Evolutionary conservation across 2,329 filamentous ascomycete genomes (phyloP), one percentile per base, ranked within the genome.

Genomic region (Anisogramma anomala): DNA sequence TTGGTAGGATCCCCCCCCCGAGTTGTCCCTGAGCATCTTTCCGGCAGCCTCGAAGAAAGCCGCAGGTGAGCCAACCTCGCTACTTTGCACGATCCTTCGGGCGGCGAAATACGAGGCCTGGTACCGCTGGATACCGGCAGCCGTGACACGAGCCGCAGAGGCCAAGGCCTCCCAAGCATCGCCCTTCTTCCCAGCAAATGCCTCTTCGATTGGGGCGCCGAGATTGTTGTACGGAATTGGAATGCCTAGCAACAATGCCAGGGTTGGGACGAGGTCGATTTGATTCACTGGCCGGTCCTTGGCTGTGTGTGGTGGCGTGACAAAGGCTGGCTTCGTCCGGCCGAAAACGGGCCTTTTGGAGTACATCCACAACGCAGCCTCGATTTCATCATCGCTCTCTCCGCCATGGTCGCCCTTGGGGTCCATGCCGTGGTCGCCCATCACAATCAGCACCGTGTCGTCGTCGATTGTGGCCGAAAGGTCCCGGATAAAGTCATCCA

Each of bases 381-480:
- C 79, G 6, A 98, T 77, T 59, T 98, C 91, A 49, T 96, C 87
- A 51, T 95, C 85, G 23, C 89, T 95, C 65, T 98, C 91, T 41
- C 91, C 91, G n/a, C 91, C 91, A 56, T 98, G 91, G 51, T 98
- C 91, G 14, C 91, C 91, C 64, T 98, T 96, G 46, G 75, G 69
- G 59, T 98, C 91, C 91, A 98, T 98, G 9, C 91, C 91, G 56
- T 98, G 91, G 58, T 98, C 91, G n/a, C 91, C 91, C 86, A 98
- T 94, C 11, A 98, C 84, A 15, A 98, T 78, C 26, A 98, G 67
- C 17, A 98, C 67, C 0, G 91, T 98, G 41, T 85, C 67, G 39
- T 95, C 82, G 52, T 94, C 89, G 14, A 98, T 66, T 3, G 67
- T 66, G 1, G 73, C 67, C 3, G 84, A 78, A 40, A 96, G 68